These are phyloP conservation scores for Triticum turgidum DNA, from an alignment of 176 grass and related monocot genomes.

Conservation along the genomic window DNA sequence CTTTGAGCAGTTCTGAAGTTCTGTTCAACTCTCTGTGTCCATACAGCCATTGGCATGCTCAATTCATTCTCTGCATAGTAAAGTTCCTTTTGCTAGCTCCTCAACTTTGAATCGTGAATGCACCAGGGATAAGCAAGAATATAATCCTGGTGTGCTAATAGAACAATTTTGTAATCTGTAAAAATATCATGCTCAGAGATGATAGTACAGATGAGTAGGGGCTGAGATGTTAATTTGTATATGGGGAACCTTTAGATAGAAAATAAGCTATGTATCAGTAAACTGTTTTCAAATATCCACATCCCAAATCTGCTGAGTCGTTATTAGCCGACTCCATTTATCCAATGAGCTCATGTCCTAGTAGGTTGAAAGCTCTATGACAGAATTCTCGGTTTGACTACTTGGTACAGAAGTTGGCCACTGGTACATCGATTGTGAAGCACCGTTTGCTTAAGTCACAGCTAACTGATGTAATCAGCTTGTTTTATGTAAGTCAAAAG, in stretches of 20 bases:
- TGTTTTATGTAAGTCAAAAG: too few relatives aligned
- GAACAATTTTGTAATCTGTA: background rate
- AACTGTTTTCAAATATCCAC: background rate
- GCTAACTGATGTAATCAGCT: too few relatives aligned
- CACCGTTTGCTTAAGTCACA: too few relatives aligned
- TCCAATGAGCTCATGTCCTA: background rate
- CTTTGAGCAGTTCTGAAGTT: background rate
- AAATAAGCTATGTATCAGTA: background rate
- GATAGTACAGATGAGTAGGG: background rate
- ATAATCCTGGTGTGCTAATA: background rate
- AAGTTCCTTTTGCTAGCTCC: background rate
- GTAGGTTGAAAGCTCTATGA: background rate
- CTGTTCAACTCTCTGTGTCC: background rate
- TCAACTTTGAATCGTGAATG: background rate
- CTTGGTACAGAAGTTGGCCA: too few relatives aligned
- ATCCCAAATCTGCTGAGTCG: background rate
- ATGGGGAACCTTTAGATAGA: background rate
- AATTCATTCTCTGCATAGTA: background rate
- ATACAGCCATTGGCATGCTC: background rate
- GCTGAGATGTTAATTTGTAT: background rate
- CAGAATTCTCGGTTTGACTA: background rate
- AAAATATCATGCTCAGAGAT: background rate
- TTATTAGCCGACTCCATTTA: background rate
- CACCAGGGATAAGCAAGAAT: background rate
- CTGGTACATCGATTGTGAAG: too few relatives aligned